phyloP scores from a whole-genome alignment of 2,329 filamentous ascomycete genomes.

The Neonectria coccinea region DNA sequence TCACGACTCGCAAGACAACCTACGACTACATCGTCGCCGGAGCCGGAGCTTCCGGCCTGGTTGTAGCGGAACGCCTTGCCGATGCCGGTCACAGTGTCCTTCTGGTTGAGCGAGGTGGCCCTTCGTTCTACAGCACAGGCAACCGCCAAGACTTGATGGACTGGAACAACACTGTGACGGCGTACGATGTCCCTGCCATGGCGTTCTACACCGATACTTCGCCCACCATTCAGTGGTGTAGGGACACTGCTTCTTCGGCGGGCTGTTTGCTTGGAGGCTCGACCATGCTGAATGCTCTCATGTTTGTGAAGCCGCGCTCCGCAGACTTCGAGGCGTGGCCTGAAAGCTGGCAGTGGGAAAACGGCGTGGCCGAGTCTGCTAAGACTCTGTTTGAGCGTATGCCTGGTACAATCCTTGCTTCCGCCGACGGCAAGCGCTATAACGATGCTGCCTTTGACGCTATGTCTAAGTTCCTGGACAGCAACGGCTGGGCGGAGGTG shows the following conservation, averaged over 20 bases:
- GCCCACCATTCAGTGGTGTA: conserved; percentile 49
- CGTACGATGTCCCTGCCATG: conserved; percentile 77
- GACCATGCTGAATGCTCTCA: conserved; percentile 74
- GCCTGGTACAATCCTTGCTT: conserved; percentile 67
- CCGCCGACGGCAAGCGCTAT: conserved; percentile 74
- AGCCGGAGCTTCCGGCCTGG: conserved; percentile 39
- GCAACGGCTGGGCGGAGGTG: conserved; percentile 72
- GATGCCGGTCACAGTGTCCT: conserved; percentile 73
- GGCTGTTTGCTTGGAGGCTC: conserved; percentile 76
- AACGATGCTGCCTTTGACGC: conserved; percentile 73
- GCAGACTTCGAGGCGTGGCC: conserved; percentile 81
- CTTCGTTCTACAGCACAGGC: conserved; percentile 72
- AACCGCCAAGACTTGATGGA: conserved; percentile 66
- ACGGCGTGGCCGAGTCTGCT: conserved; percentile 64
- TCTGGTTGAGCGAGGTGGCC: conserved; percentile 68
- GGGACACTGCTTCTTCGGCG: conserved; percentile 46
- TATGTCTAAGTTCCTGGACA: conserved; percentile 67
- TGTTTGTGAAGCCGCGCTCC: conserved; percentile 72
- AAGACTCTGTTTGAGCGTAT: conserved; percentile 69
- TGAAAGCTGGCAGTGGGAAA: conserved; percentile 71
- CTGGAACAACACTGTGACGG: conserved; percentile 73
- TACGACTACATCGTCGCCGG: conserved; percentile 42
- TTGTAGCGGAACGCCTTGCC: conserved; percentile 59
- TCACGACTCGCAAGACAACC: conserved; percentile 27
- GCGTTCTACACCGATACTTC: conserved; percentile 75